phyloP scores from a whole-genome alignment of 257 asterid genomes.

The Jasminum sambac region DNA sequence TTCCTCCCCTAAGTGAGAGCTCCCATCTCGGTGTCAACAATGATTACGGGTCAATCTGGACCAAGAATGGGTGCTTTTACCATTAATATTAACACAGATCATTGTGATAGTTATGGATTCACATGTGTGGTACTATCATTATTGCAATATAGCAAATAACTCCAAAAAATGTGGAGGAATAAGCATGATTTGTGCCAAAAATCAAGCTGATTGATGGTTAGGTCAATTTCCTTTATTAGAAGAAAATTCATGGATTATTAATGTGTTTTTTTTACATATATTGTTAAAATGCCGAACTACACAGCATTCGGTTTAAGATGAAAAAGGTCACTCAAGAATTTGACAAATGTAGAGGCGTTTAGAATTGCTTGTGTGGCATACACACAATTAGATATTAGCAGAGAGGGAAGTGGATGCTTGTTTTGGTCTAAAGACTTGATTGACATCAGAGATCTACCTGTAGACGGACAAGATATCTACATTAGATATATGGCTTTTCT shows the following conservation, averaged over 20 bases:
- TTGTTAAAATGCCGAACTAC: conserved; percentile 36
- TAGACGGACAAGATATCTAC: conserved; percentile 29
- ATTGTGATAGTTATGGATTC: conserved; percentile 19
- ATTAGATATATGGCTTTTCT: too few relatives aligned
- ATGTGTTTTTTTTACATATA: conserved; percentile 29
- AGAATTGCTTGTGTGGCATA: conserved; percentile 39
- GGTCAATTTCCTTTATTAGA: conserved; percentile 28
- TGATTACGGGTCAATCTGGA: too few relatives aligned
- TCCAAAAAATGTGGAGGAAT: conserved; percentile 21
- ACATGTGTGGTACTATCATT: conserved; percentile 33
- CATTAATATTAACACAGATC: conserved; percentile 22
- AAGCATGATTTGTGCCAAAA: conserved; percentile 26
- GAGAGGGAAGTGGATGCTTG: conserved; percentile 36
- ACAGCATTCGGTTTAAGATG: conserved; percentile 22
- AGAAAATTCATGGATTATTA: conserved; percentile 24
- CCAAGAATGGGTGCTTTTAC: neutral
- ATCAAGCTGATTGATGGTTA: conserved; percentile 24
- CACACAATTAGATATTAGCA: conserved; percentile 25
- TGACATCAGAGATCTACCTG: conserved; percentile 16
- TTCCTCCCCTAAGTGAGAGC: neutral
- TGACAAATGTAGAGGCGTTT: conserved; percentile 31
- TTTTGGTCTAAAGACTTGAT: conserved; percentile 35
- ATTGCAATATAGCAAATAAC: conserved; percentile 30
- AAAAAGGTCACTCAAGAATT: too few relatives aligned
- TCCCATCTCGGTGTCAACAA: too few relatives aligned